Evolutionary conservation across 2,329 filamentous ascomycete genomes (phyloP), one percentile per base, ranked within the genome.

Genomic region (Mollisiaceae sp.): DNA sequence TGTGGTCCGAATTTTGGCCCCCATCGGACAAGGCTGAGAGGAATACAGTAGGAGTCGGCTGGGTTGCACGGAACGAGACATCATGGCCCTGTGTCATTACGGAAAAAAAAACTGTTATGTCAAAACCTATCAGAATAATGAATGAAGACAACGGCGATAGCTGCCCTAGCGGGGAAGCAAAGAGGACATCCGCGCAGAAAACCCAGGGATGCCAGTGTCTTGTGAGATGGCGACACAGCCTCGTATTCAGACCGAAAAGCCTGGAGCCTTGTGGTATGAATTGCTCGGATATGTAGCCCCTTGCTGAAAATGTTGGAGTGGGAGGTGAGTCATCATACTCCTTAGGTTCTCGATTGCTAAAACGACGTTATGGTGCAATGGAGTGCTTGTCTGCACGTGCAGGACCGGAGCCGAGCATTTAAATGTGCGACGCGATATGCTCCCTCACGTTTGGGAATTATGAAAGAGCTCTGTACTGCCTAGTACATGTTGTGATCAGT

Each of bases 181-280:
- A 9, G n/a, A 15, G n/a, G 24, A 35, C 11, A 4, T 43, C n/a
- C 15, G 38, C 18, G 35, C 15, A 43, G 43, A 43, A 8, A 43
- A 9, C 2, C 38, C 36, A n/a, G 24, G 60, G 39, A 36, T 35
- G 27, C n/a, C 20, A 55, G 24, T 56, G 39, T 27, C 50, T 50
- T 50, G 27, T 4, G 24, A 22, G n/a, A 50, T 50, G 45, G 45
- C 41, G 20, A 50, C 47, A 56, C 62, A 64, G 62, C 62, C 62
- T 60, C 45, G 54, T 22, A 32, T 6, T 20, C 15, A 39, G 47
- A n/a, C 50, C 41, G 59, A 15, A 50, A 38, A 35, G 50, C 57
- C 58, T 27, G 57, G 58, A 50, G 50, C 39, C 62, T 60, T 20
- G 27, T 54, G 50, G 32, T 36, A 47, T 39, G 18, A 32, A 50